phyloP scores from a whole-genome alignment of 768 basidiomycete genomes.

The Naganishia antarctica region DNA sequence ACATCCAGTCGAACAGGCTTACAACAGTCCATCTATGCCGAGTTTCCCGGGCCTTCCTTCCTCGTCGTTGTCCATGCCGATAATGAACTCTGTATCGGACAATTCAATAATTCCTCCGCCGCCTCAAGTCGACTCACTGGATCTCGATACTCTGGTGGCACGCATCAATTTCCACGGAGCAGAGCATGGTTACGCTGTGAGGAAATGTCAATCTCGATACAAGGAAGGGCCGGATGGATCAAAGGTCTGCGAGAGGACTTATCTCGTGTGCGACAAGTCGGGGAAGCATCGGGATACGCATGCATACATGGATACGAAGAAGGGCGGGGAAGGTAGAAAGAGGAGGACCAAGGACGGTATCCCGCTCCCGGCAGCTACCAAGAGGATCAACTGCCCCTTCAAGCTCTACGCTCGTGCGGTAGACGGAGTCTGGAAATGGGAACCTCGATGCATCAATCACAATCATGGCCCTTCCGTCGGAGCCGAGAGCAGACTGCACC shows the following conservation, averaged over 20 bases:
- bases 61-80: not conserved
- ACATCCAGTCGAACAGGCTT: not conserved
- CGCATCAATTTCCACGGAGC: slow-evolving; percentile 17
- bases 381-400: slow-evolving; percentile 15
- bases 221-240: slow-evolving; percentile 15
- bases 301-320: slow-evolving; percentile 7
- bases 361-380: slow-evolving; percentile 13
- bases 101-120: slow-evolving; percentile 5
- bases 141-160: slow-evolving; percentile 18
- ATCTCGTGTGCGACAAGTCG: slow-evolving; percentile 20
- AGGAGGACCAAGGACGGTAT: slow-evolving; percentile 18
- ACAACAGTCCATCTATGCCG: not conserved
- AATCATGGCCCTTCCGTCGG: slow-evolving; percentile 12
- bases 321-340: slow-evolving; percentile 16
- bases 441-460: not conserved
- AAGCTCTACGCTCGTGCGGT: slow-evolving; percentile 18
- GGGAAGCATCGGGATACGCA: slow-evolving; percentile 10
- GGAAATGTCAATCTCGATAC: slow-evolving; percentile 21
- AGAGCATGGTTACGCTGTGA: slow-evolving; percentile 13
- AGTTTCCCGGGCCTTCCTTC: not conserved
- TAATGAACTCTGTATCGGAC: not conserved
- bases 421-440: slow-evolving; percentile 17
- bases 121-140: not conserved
- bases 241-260: slow-evolving; percentile 10
- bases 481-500: slow-evolving; percentile 8